Conservation (phyloP, 75 land plant species). For the Pseudotsuga menziesii region DNA sequence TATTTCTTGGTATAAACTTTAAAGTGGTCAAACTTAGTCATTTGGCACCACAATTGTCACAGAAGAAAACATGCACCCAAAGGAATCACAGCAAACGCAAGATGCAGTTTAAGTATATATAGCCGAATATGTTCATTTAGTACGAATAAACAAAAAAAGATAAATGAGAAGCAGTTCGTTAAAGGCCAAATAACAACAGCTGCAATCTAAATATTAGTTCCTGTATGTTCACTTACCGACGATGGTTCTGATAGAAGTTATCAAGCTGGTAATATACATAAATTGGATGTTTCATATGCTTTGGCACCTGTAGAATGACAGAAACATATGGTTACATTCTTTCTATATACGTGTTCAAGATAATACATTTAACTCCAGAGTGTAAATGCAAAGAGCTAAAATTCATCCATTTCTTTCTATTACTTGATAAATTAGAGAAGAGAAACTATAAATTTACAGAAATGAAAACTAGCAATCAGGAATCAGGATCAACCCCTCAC, state of each 20-base stretch:
- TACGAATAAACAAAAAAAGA: neutral
- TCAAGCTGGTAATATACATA: slow-evolving; percentile 92
- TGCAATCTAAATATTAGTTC: neutral
- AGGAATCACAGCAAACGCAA: neutral
- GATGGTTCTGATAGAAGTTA: slow-evolving; percentile 94
- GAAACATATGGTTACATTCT: neutral
- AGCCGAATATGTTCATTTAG: neutral
- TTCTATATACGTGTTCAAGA: neutral
- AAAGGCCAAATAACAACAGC: neutral
- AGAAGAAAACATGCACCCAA: neutral
- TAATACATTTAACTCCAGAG: neutral
- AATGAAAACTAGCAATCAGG: neutral
- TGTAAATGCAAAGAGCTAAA: neutral
- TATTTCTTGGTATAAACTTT: too few species aligned
- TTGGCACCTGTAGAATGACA: slow-evolving; percentile 55
- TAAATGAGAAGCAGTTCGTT: neutral
- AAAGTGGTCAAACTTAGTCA: too few species aligned
- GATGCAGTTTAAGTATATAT: neutral
- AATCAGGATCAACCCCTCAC: slow-evolving; percentile 18
- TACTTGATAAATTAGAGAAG: neutral
- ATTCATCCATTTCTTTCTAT: neutral
- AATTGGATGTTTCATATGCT: slow-evolving; percentile 73
- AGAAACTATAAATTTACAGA: neutral
- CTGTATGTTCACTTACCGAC: slow-evolving; percentile 36
- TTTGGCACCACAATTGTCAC: neutral